Conservation (phyloP, 345 rosid genomes). For the Sisymbrium altissimum region DNA sequence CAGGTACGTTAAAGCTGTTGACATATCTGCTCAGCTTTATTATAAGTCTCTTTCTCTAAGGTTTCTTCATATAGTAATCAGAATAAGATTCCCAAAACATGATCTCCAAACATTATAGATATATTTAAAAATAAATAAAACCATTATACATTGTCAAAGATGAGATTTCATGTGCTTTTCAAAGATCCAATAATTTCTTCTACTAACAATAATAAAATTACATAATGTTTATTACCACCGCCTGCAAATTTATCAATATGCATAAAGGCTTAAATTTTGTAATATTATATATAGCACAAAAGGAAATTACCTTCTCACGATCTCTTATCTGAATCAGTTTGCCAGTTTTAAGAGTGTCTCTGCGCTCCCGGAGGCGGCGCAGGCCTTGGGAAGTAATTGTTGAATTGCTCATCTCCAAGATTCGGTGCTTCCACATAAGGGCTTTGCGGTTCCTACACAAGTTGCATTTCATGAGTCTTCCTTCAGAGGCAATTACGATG, state of each 20-base stretch:
- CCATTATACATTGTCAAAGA: conserved; percentile 27
- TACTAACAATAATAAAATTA: conserved; percentile 8
- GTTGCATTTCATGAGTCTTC: not conserved
- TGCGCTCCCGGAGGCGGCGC: conserved; percentile 80
- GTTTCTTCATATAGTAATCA: not conserved
- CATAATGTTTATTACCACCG: conserved; percentile 15
- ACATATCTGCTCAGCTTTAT: not conserved
- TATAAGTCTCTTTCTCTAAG: not conserved
- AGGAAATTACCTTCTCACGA: not conserved
- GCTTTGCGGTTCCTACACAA: conserved; percentile 40
- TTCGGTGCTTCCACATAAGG: conserved; percentile 84
- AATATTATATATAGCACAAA: conserved; percentile 8
- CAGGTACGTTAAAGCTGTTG: not conserved
- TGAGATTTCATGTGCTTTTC: conserved; percentile 26
- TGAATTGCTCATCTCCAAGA: conserved; percentile 41
- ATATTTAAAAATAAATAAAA: not conserved
- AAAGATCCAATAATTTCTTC: conserved; percentile 18
- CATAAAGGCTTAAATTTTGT: not conserved
- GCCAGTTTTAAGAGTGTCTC: conserved; percentile 45
- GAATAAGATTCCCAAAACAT: not conserved
- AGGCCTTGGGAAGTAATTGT: conserved; percentile 59
- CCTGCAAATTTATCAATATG: conserved; percentile 18
- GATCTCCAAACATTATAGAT: conserved; percentile 14
- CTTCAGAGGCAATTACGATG: not conserved
- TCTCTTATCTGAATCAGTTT: conserved; percentile 32